Base-by-base conservation (phyloP, 2,329 filamentous ascomycete genomes). In the Fusarium nurragi region DNA sequence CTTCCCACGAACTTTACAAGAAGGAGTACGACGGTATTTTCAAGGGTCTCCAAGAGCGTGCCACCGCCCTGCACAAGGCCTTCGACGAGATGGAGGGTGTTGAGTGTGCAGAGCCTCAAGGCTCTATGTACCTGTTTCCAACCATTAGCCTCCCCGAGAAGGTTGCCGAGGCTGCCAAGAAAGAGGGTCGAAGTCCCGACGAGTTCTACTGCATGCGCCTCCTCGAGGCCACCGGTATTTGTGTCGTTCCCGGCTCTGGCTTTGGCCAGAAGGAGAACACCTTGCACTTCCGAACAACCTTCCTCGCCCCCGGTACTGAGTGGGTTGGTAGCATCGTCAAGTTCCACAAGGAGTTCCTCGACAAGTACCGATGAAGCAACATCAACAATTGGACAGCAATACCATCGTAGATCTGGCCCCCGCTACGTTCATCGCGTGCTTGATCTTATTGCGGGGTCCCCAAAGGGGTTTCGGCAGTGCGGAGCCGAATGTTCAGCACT, bases 51-150 rank as follows among this genome's bases (percentile, higher is more conserved):
- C 87, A 88, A 74, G 80, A 91, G 77, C 90, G 95, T 67, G 95
- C 95, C 36, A 86, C 83, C 58, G 94, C 95, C 8, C 84, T 99
- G 46, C 95, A 96, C 80, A 86, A 93, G 72, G 94, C 94, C 25
- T 99, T 99, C 80, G 83, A 88, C 77, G 81, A 93, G 75, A 98
- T 99, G 95, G 94, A 98, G 79, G 95, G 95, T 57, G 94, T 99
- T 58, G 87, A 94, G 77, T 97, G 94, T 80, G 90, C 91, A 72
- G 85, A 88, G 70, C 95, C 95, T 54, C 91, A 97, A 85, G 95
- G 95, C 60, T 90, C 91, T 76, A 99, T 99, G 95, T 99, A 99
- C 82, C 90, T 99, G 73, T 99, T 98, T 87, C 95, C 95, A 22
- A 95, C 92, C 71, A 97, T 99, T 80, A 88, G 83, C 30, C 83